These are phyloP conservation scores for Amaranthus tricolor DNA, from an alignment of 179 eudicot species.

Conservation along the genomic window DNA sequence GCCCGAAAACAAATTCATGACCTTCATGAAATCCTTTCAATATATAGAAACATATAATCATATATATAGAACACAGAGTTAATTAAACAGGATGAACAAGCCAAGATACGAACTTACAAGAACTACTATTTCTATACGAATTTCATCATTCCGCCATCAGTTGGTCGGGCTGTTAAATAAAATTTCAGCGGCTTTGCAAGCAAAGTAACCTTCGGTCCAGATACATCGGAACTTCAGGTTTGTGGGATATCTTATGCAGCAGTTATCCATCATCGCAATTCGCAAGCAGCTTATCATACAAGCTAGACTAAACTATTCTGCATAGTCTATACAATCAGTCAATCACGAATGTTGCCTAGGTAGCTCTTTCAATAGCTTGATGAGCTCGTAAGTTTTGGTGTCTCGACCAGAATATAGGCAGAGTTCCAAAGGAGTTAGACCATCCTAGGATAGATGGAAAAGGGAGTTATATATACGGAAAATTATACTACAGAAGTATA, in stretches of 20 bases:
- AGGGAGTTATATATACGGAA: background rate
- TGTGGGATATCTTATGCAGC: background rate
- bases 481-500: background rate
- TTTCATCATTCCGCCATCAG: background rate
- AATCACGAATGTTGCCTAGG: constrained; percentile 37
- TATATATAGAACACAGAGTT: background rate
- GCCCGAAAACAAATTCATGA: too few species aligned
- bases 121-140: background rate
- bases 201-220: background rate
- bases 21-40: too few species aligned
- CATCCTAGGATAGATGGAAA: constrained; percentile 51
- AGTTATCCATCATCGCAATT: background rate
- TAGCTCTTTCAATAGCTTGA: constrained; percentile 65
- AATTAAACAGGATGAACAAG: background rate
- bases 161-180: background rate
- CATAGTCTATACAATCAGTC: background rate
- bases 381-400: constrained; percentile 66
- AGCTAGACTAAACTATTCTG: background rate
- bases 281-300: background rate
- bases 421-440: constrained; percentile 68
- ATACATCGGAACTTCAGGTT: background rate
- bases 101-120: background rate
- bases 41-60: too few species aligned
- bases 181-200: background rate
- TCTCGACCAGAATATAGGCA: constrained; percentile 77